phyloP scores from a whole-genome alignment of 2,329 filamentous ascomycete species.

The Talaromyces sp. region DNA sequence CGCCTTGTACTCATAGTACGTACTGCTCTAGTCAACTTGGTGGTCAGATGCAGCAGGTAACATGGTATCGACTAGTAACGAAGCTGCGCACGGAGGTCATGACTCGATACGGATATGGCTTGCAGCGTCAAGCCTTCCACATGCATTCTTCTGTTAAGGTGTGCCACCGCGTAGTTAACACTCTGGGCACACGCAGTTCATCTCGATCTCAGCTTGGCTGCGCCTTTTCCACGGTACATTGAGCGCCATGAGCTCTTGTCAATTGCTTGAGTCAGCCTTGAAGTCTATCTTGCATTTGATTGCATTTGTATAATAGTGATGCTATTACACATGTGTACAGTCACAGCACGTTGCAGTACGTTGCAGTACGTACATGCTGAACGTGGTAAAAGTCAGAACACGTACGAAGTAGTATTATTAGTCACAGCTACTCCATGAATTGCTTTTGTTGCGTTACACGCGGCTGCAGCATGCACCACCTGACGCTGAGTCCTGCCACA shows the following conservation, averaged over 20 bases:
- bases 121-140: not conserved
- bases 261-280: constrained; percentile 4
- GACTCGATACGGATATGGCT: constrained; percentile 3
- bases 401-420: not conserved
- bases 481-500: not conserved
- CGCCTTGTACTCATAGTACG: not conserved
- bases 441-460: not conserved
- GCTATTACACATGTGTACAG: no score
- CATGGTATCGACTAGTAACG: constrained; percentile 4
- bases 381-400: not conserved
- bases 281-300: not conserved
- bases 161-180: not conserved
- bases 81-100: not conserved
- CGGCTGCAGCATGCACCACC: constrained; percentile 6
- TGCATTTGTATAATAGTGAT: not conserved
- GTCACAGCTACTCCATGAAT: not conserved
- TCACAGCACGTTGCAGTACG: no score
- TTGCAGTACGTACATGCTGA: not conserved
- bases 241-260: not conserved
- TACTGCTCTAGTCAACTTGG: not conserved
- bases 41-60: not conserved
- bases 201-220: constrained; percentile 1
- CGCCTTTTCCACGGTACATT: not conserved
- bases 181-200: not conserved
- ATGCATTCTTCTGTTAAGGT: not conserved